Evolutionary conservation across 257 asterid genomes (phyloP).

Genomic region (Ilex aquifolium): DNA sequence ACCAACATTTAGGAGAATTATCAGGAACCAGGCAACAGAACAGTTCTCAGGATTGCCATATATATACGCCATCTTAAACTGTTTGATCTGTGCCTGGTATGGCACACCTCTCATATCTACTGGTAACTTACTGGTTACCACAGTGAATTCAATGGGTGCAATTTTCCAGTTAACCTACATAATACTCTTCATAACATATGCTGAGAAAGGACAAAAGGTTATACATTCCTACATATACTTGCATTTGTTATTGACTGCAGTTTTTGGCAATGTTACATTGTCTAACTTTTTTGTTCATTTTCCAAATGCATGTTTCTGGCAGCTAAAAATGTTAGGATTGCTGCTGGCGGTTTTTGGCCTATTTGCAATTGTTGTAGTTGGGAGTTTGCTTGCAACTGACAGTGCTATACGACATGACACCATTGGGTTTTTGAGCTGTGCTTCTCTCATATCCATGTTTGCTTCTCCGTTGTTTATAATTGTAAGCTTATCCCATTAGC

Average conservation of each 20-base stretch:
- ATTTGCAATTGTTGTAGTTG: slow-evolving; percentile 33
- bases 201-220: slow-evolving; percentile 43
- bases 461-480: slow-evolving; percentile 62
- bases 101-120: slow-evolving; percentile 56
- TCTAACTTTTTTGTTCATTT: not conserved
- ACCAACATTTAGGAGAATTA: slow-evolving; percentile 55
- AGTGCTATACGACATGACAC: slow-evolving; percentile 33
- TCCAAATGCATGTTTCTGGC: not conserved
- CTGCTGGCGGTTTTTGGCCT: slow-evolving; percentile 30
- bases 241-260: slow-evolving; percentile 1
- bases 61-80: slow-evolving; percentile 54
- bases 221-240: not conserved
- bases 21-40: slow-evolving; percentile 52
- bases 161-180: slow-evolving; percentile 45
- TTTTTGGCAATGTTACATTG: slow-evolving; percentile 1
- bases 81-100: slow-evolving; percentile 68
- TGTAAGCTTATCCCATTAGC: slow-evolving; percentile 21
- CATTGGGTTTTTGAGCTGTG: slow-evolving; percentile 43
- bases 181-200: slow-evolving; percentile 37
- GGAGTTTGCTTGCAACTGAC: slow-evolving; percentile 40
- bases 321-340: slow-evolving; percentile 50
- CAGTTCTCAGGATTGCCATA: slow-evolving; percentile 61
- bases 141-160: slow-evolving; percentile 56
- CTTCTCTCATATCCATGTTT: slow-evolving; percentile 61
- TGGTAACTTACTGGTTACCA: slow-evolving; percentile 44